Evolutionary conservation across 305 asterid genomes (phyloP), one percentile per base, ranked within the genome.

Genomic region (Petunia hybrid): DNA sequence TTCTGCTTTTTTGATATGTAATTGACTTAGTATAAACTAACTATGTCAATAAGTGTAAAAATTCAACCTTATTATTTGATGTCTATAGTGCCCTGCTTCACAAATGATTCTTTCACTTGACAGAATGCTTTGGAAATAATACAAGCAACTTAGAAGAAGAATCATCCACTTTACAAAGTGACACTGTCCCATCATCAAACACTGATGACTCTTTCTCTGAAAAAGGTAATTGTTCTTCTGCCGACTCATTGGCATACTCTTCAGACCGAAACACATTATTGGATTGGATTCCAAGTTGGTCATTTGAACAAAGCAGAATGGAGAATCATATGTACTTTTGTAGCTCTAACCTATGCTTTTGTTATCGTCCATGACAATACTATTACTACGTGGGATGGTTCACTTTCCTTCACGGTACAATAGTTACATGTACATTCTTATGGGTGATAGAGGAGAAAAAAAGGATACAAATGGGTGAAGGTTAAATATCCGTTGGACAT

Each of bases 261-360:
- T 87, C 91, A 36, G 88, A 87, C 42, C 90, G 87, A 61, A 81
- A 78, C 0, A 84, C 86, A 53, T 79, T 89, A 86, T 41, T 81
- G 1, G 91, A 90, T 51, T 87, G 89, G 92, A 88, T 86, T 48
- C 82, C 90, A 41, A 86, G 77, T 82, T 80, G 85, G 86, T 57
- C 85, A 13, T 45, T 73, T 5, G 87, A 81, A 75, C 39, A 31
- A 46, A 59, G 42, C 65, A 76, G 80, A 62, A 59, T 60, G 60
- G 88, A 83, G 53, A 51, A 69, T 8, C 82, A 83, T 46, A 74
- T 82, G 13, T 83, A 78, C 66, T 77, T 42, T 41, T 51, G 13
- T 45, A 69, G 80, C 51, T 41, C 69, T 71, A 75, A 78, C 53
- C 61, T 41, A 8, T 51, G 46, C 10, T 71, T 5, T 42, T 83